These are phyloP conservation scores for Ormosia emarginata DNA, from an alignment of 306 rosid genomes.

Conservation along the genomic window DNA sequence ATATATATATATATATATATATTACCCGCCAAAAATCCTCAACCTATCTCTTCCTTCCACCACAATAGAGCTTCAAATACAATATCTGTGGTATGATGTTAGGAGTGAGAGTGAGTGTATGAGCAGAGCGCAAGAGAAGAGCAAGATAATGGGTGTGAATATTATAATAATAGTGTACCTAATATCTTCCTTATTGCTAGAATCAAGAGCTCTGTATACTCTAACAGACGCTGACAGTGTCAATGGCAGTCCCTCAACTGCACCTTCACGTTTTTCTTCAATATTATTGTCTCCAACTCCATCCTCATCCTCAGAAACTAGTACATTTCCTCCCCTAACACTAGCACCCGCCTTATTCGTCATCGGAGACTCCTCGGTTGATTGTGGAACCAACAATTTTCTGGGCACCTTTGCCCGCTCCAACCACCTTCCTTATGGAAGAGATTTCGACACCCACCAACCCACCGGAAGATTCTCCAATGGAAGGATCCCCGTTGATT, in stretches of 20 bases:
- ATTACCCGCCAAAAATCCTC: constrained; percentile 45
- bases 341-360: constrained; percentile 68
- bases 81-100: not conserved
- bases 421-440: constrained; percentile 76
- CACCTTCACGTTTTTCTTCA: constrained; percentile 22
- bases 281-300: too few relatives aligned
- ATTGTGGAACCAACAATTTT: constrained; percentile 78
- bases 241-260: not conserved
- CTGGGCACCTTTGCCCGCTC: constrained; percentile 80
- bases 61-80: too few relatives aligned
- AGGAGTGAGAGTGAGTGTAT: not conserved
- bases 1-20: too few relatives aligned
- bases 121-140: not conserved
- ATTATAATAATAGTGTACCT: constrained; percentile 8
- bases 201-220: constrained; percentile 5
- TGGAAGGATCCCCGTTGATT: constrained; percentile 87
- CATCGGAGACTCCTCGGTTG: constrained; percentile 88
- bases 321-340: not conserved
- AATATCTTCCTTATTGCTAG: constrained; percentile 12
- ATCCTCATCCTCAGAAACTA: not conserved
- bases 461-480: constrained; percentile 87
- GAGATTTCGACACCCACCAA: constrained; percentile 73
- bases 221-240: not conserved
- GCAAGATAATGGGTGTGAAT: constrained; percentile 26
- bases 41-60: too few relatives aligned